These are phyloP conservation scores for Discostella stelligeroides DNA, from an alignment of 108 stramenopile species.

Conservation along the genomic window DNA sequence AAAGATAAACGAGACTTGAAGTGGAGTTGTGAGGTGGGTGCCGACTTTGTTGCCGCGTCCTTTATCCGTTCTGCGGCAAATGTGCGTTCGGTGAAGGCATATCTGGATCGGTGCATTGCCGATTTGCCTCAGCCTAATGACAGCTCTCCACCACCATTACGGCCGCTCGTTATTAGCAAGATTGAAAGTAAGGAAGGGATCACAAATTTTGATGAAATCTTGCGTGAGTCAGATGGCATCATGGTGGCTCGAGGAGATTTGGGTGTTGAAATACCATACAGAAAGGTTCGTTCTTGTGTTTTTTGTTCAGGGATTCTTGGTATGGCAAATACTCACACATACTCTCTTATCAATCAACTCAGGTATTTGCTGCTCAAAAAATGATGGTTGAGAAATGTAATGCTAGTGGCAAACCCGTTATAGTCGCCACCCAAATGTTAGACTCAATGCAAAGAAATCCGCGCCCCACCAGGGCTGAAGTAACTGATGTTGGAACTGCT, in stretches of 20 bases:
- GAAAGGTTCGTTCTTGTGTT: slow-evolving; percentile 39
- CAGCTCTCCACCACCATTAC: slow-evolving; percentile 33
- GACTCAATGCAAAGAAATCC: slow-evolving; percentile 90
- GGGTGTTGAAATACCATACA: slow-evolving; percentile 86
- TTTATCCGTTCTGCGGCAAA: slow-evolving; percentile 86
- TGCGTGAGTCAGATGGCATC: slow-evolving; percentile 80
- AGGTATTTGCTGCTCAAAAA: slow-evolving; percentile 89
- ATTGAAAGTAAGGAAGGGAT: slow-evolving; percentile 90
- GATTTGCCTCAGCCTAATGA: slow-evolving; percentile 45
- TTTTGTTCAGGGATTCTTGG: no score
- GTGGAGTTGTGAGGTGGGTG: slow-evolving; percentile 70
- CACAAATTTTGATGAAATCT: slow-evolving; percentile 81
- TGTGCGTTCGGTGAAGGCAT: slow-evolving; percentile 74
- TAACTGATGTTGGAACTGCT: slow-evolving; percentile 85
- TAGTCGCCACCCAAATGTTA: slow-evolving; percentile 77
- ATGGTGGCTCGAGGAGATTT: slow-evolving; percentile 90
- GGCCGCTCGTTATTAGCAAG: slow-evolving; percentile 84
- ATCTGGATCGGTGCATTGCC: slow-evolving; percentile 67
- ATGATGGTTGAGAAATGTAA: slow-evolving; percentile 87
- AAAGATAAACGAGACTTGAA: slow-evolving; percentile 87
- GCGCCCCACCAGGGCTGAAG: slow-evolving; percentile 92
- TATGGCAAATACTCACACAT: no score
- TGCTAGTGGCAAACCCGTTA: slow-evolving; percentile 72
- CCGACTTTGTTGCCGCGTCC: slow-evolving; percentile 89
- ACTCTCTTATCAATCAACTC: not conserved